Base-by-base conservation (phyloP, 176 grass and related monocot genomes). In the Phoenix dactylifera region DNA sequence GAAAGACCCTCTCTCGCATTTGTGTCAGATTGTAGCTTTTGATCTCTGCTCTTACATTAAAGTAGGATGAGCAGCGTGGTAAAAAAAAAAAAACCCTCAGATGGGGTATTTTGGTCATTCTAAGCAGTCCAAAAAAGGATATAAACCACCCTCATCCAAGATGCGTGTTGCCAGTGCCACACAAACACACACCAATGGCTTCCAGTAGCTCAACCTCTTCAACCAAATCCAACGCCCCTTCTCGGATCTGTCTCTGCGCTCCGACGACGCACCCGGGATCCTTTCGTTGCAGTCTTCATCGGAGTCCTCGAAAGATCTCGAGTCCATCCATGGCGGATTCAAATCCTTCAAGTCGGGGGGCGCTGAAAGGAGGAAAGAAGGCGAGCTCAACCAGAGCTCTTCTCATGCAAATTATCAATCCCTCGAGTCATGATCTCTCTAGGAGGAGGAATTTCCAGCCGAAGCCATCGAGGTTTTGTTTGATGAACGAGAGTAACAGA, bases 261-360 rank as follows among this genome's bases (percentile, higher is more conserved):
- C 88, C 83, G 55, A 92, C 88, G 12, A 84, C 18, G 62, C 88
- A 92, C 68, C 83, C 88, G 5, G 88, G 83, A 51, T 92, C 88
- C 3, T 92, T 92, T 79, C 70, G 88, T 26, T 92, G 88, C 83
- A 92, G 62, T 61, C 73, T 79, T 18, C 88, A 92, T 68, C 63
- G 76, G 22, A 77, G 6, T 50, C 15, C 55, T 0, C 64, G 60
- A 0, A 64, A 32, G n/a, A 17, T 49, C 0, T 50, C 61, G 14
- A 56, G 26, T 54, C 32, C 57, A 16, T 64, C 72, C 1, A 18
- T 22, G 18, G 18, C 64, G 0, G 54, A 51, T 18, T 22, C 54
- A 4, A 54, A 51, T 15, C 14, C 64, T 15, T 51, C 64, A 16
- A 67, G 49, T 0, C 4, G 12, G 49, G 16, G 68, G 59, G 51